phyloP scores from a whole-genome alignment of 257 asterid genomes.

The Nemophila menziesii region DNA sequence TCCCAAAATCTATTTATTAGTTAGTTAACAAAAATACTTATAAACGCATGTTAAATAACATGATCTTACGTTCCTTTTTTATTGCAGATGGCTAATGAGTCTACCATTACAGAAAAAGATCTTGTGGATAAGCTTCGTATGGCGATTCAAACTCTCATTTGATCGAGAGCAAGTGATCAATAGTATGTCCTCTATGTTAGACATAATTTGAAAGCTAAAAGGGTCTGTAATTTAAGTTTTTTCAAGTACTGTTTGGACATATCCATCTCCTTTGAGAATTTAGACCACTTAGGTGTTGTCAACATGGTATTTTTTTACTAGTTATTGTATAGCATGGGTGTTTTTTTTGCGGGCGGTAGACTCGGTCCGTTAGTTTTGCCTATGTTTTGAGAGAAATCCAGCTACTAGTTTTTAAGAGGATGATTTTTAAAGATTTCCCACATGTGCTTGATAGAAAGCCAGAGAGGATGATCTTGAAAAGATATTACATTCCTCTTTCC shows the following conservation, averaged over 20 bases:
- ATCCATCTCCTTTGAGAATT: neutral
- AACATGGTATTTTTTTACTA: no score
- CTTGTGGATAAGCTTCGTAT: conserved; percentile 5
- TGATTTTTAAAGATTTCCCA: neutral
- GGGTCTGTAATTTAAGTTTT: neutral
- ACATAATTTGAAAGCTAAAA: neutral
- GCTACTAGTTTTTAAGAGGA: neutral
- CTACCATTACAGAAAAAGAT: conserved; percentile 5
- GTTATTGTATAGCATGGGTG: no score
- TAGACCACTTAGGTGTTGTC: no score
- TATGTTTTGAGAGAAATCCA: no score
- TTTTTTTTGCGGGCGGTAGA: no score
- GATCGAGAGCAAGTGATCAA: neutral
- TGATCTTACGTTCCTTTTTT: neutral
- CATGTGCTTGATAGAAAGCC: neutral
- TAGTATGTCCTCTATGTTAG: neutral
- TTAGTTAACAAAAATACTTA: no score
- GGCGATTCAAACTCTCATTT: conserved; percentile 5
- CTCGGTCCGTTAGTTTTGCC: no score
- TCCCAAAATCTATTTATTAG: no score
- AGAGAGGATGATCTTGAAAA: neutral
- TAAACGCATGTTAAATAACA: neutral
- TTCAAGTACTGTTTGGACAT: neutral
- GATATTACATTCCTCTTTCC: neutral
- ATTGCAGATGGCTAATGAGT: conserved; percentile 11